Evolutionary conservation across 495 filamentous ascomycete genomes (phyloP).

Genomic region (Lophiostoma macrostomum): DNA sequence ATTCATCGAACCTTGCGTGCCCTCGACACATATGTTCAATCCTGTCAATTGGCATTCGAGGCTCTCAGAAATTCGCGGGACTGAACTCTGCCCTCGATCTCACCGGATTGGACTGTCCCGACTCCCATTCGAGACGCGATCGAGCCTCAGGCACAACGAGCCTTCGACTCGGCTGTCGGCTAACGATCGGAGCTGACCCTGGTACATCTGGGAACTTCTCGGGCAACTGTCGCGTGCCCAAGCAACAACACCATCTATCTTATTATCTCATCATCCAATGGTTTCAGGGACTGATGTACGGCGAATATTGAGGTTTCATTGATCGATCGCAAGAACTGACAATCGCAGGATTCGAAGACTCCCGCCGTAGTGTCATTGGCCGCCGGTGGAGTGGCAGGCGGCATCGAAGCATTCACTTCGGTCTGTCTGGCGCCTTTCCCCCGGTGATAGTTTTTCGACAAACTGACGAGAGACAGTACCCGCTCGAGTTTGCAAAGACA

Average conservation of each 20-base stretch:
- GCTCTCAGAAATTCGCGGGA: too few species aligned
- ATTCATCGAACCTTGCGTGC: too few species aligned
- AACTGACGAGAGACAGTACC: conserved; percentile 46
- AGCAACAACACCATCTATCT: background rate
- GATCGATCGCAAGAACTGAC: background rate
- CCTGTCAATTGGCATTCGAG: too few species aligned
- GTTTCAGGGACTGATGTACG: conserved; percentile 24
- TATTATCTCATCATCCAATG: conserved; percentile 20
- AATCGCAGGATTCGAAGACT: conserved; percentile 30
- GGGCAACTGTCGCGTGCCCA: background rate
- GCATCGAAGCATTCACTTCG: conserved; percentile 53
- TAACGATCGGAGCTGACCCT: background rate
- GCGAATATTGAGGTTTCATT: background rate
- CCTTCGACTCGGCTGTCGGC: conserved; percentile 6
- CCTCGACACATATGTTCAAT: too few species aligned
- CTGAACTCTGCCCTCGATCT: too few species aligned
- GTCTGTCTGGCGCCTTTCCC: conserved; percentile 25
- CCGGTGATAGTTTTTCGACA: background rate
- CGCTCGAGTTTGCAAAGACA: conserved; percentile 69
- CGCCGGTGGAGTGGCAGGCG: conserved; percentile 55
- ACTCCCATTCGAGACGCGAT: too few species aligned
- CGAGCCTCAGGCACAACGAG: background rate
- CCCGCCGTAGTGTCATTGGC: conserved; percentile 49
- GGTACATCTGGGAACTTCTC: background rate
- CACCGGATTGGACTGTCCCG: too few species aligned